These are phyloP conservation scores for Populus trichocarpa DNA, from an alignment of 441 rosid species.

Conservation along the genomic window DNA sequence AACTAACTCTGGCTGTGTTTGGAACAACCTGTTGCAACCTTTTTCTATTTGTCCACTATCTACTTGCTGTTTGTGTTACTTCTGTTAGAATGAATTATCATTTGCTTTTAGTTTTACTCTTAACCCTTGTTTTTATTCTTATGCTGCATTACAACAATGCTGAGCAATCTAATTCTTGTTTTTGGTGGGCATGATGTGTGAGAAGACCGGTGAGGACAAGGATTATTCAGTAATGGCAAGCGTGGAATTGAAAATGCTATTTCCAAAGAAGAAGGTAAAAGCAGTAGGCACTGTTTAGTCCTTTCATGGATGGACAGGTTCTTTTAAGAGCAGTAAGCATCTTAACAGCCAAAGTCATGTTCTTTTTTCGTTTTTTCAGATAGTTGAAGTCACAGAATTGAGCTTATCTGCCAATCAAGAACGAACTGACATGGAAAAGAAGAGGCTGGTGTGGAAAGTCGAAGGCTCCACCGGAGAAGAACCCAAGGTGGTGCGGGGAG, in stretches of 20 bases:
- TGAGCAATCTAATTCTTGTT: slow-evolving; percentile 5
- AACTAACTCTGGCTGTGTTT: neutral
- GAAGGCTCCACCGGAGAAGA: slow-evolving; percentile 39
- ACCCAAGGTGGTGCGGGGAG: slow-evolving; percentile 47
- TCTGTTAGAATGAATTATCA: neutral
- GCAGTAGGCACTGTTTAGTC: neutral
- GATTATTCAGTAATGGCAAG: slow-evolving; percentile 62
- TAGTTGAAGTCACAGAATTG: slow-evolving; percentile 53
- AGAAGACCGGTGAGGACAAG: slow-evolving; percentile 77
- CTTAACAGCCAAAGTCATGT: neutral
- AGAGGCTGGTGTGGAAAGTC: slow-evolving; percentile 75
- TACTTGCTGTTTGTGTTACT: neutral
- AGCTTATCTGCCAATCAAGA: slow-evolving; percentile 85
- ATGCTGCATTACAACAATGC: neutral
- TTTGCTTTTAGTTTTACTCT: neutral
- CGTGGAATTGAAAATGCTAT: slow-evolving; percentile 71
- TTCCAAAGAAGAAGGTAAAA: slow-evolving; percentile 57
- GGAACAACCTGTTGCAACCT: neutral
- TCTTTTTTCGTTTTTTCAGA: slow-evolving; percentile 30
- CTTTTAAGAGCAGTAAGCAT: neutral
- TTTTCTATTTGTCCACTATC: neutral
- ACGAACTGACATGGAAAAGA: slow-evolving; percentile 64
- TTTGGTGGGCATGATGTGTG: slow-evolving; percentile 14
- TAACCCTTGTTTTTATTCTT: neutral
- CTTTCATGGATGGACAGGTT: neutral